These are phyloP conservation scores for Plectosphaerella sp. DNA, from an alignment of 2,329 filamentous ascomycete species.

Conservation along the genomic window DNA sequence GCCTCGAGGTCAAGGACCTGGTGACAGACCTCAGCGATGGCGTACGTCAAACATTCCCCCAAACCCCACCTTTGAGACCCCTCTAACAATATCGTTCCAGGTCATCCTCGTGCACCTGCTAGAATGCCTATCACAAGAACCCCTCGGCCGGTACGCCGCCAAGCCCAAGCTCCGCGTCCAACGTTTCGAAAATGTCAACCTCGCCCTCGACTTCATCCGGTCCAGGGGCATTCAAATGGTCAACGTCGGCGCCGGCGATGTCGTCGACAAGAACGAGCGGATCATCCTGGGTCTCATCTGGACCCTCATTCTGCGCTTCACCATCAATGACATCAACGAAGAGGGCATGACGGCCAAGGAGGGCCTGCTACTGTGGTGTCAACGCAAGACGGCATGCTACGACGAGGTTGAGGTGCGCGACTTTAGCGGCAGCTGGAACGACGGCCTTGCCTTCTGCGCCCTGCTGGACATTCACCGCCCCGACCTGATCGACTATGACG, in stretches of 20 bases:
- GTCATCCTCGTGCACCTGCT: conserved; percentile 94
- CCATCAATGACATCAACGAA: conserved; percentile 97
- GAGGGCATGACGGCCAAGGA: conserved; percentile 98
- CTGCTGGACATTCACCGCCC: conserved; percentile 94
- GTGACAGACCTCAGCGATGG: conserved; percentile 90
- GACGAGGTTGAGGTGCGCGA: conserved; percentile 94
- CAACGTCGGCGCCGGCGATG: conserved; percentile 96
- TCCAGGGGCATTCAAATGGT: conserved; percentile 91
- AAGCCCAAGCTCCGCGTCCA: conserved; percentile 96
- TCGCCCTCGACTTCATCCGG: conserved; percentile 90
- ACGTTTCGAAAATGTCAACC: conserved; percentile 96
- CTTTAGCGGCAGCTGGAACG: conserved; percentile 95
- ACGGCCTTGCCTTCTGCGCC: conserved; percentile 94
- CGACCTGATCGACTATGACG: conserved; percentile 94
- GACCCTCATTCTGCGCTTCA: conserved; percentile 96
- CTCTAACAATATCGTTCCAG: conserved; percentile 38
- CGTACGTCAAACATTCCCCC: conserved; percentile 49
- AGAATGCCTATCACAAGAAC: conserved; percentile 91
- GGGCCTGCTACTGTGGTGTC: conserved; percentile 92
- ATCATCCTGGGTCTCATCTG: conserved; percentile 97
- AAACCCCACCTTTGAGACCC: neutral
- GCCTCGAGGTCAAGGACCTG: conserved; percentile 79
- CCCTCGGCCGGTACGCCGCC: conserved; percentile 91
- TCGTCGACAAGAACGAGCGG: conserved; percentile 96
- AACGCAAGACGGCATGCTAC: conserved; percentile 97